These are phyloP conservation scores for Aspergillus brunneoviolaceus DNA, from an alignment of 2,329 filamentous ascomycete genomes.

Conservation along the genomic window DNA sequence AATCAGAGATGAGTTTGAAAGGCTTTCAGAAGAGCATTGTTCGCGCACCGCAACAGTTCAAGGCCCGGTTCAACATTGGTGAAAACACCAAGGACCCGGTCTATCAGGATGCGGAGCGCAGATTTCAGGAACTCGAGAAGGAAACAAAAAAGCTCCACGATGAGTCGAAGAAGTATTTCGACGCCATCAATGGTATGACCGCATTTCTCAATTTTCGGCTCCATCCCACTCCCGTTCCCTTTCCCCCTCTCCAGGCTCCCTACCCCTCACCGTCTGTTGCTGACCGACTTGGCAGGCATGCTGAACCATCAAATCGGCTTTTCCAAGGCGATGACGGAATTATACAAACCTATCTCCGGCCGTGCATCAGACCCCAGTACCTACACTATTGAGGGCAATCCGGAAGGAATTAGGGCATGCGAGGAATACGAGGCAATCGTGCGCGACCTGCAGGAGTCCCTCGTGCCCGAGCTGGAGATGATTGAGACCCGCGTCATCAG, in stretches of 20 bases:
- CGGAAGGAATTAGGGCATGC: conserved; percentile 89
- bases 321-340: conserved; percentile 89
- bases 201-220: not conserved
- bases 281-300: conserved; percentile 62
- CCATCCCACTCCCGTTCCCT: not conserved
- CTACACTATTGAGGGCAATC: conserved; percentile 77
- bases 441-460: conserved; percentile 80
- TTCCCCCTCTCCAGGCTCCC: not conserved
- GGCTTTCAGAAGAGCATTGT: conserved; percentile 88
- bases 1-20: conserved; percentile 82
- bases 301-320: conserved; percentile 97
- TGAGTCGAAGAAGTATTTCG: conserved; percentile 95
- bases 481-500: conserved; percentile 89
- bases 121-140: conserved; percentile 88
- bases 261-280: not conserved
- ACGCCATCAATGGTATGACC: conserved; percentile 78
- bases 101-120: conserved; percentile 89
- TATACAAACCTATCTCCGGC: conserved; percentile 97
- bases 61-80: conserved; percentile 89
- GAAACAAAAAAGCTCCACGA: conserved; percentile 97
- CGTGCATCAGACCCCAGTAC: conserved; percentile 90
- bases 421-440: conserved; percentile 95
- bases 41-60: conserved; percentile 89
- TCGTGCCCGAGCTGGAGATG: conserved; percentile 94
- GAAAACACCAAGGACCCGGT: conserved; percentile 93